phyloP scores from a whole-genome alignment of 164 flowering plant genomes.

The Vitis riparia region DNA sequence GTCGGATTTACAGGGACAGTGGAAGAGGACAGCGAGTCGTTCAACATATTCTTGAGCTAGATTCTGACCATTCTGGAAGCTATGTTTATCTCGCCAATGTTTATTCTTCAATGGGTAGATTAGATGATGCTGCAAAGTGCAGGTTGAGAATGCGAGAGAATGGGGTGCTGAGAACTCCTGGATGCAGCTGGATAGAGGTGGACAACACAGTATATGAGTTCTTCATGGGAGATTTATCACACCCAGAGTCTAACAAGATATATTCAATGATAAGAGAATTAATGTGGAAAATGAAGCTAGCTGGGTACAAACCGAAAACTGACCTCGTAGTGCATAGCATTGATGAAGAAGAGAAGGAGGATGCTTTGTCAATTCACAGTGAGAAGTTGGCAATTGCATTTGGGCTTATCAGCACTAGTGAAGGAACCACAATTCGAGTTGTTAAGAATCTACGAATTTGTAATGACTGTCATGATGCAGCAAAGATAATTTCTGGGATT shows the following conservation, averaged over 20 bases:
- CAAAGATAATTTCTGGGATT: slow-evolving; percentile 55
- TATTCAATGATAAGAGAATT: slow-evolving; percentile 23
- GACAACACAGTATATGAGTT: slow-evolving; percentile 34
- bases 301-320: slow-evolving; percentile 33
- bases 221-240: slow-evolving; percentile 31
- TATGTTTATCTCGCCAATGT: slow-evolving; percentile 41
- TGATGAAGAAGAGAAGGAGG: slow-evolving; percentile 45
- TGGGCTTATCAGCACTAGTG: slow-evolving; percentile 51
- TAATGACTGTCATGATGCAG: slow-evolving; percentile 63
- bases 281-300: slow-evolving; percentile 27
- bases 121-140: slow-evolving; percentile 39
- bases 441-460: slow-evolving; percentile 81
- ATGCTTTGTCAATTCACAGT: slow-evolving; percentile 57
- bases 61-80: slow-evolving; percentile 42
- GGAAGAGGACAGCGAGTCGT: slow-evolving; percentile 35
- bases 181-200: slow-evolving; percentile 45
- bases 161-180: slow-evolving; percentile 33
- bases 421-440: slow-evolving; percentile 51
- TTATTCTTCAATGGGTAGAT: slow-evolving; percentile 33
- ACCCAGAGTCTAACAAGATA: slow-evolving; percentile 31
- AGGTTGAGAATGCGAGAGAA: slow-evolving; percentile 31
- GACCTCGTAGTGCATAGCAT: slow-evolving; percentile 26
- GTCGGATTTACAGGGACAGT: slow-evolving; percentile 27
- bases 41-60: slow-evolving; percentile 33
- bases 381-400: slow-evolving; percentile 76